Evolutionary conservation across 768 basidiomycete genomes (phyloP), one percentile per base, ranked within the genome.

Genomic region (Rhizopogon roseolus): DNA sequence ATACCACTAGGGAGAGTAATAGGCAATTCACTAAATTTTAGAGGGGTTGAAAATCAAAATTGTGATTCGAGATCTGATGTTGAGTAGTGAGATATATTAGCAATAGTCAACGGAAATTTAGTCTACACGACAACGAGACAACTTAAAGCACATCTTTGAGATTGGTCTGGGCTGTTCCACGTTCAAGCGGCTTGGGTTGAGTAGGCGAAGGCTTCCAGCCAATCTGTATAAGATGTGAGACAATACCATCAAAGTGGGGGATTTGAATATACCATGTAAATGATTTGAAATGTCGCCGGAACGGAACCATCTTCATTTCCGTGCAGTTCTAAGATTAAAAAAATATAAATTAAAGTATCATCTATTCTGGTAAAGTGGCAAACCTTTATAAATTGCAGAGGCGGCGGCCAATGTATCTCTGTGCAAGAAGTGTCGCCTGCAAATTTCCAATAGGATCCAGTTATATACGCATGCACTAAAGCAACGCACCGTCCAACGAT

Each of bases 261-360:
- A 14, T 34, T 51, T 36, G 25, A 37, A 41, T 79, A 57, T 58
- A 92, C 96, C 81, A 98, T 86, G 68, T 90, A 97, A 53, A 98
- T 93, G 44, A 98, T 76, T 65, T 98, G 93, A 70, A 98, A 99
- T 6, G 97, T 99, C 14, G 97, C 97, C 3, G 95, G 90, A 36
- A 98, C 76, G 11, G 80, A 78, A 14, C 91, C 92, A 63, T 94
- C 90, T 62, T 86, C 83, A 54, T 85, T 76, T 8, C 90, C 93
- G 66, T 98, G 88, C 50, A 98, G 63, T 56, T 87, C 95, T 98
- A 60, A 22, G 55, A 25, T 46, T 32, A 22, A 39, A 42, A n/a
- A 16, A 38, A 28, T 59, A 22, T 11, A 50, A 34, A 28, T 59
- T 13, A 50, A 25, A 28, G 7, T 13, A 4, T 36, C 1, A 32